Evolutionary conservation across 345 rosid species (phyloP), one percentile per base, ranked within the genome.

Genomic region (Eucalyptus curtisii): DNA sequence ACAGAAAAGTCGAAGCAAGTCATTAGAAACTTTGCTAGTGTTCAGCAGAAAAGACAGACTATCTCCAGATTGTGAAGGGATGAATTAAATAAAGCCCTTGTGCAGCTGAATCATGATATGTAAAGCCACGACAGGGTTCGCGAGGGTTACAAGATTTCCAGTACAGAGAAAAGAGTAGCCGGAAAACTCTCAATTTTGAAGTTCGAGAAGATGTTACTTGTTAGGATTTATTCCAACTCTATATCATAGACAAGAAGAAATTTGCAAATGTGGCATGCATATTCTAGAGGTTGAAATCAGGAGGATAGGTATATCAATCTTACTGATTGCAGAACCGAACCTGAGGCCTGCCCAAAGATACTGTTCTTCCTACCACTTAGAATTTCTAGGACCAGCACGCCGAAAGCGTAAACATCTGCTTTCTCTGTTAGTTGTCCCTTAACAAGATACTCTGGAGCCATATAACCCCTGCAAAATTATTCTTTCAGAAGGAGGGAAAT

Each of bases 381-480:
- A 40, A 87, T 89, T 81, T 89, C 90, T 20, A 89, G 88, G 68
- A 87, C 81, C 25, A 89, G 81, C 66, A 89, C 88, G 2, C 90
- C 90, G 25, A 87, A 89, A 87, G 86, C 53, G 53, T 87, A 89
- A 47, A 89, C 87, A 37, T 89, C 90, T 27, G 88, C 90, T 66
- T 89, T 89, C 88, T 89, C 90, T 10, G 90, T 89, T 31, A 89
- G 88, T 31, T 89, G 86, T 55, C 90, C 90, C 50, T 82, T 87
- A 53, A 89, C 88, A 47, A 89, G 88, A 87, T 89, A 89, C 90
- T 89, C 90, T 6, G 90, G 90, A 86, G 90, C 90, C 88, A 89
- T 89, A 42, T 89, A 89, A 17, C 90, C 88, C 71, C 90, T 89
- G 90, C 88, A 89, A 50, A 31, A 53, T 42, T 37, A 80, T n/a